phyloP scores from a whole-genome alignment of 805 yeast species.

The Candida jianshihensis region DNA sequence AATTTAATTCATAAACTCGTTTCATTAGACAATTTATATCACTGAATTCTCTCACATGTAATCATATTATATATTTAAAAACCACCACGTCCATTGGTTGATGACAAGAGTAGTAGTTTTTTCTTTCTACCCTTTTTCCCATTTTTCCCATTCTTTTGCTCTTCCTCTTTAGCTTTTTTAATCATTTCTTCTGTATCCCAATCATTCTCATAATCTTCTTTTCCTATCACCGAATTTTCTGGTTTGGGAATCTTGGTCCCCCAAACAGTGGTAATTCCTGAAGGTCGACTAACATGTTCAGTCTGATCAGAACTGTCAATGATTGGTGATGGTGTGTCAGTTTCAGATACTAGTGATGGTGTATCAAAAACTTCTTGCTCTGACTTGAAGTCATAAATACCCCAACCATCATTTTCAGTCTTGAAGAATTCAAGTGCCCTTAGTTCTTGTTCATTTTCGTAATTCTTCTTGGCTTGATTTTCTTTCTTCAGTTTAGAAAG shows the following conservation, averaged over 20 bases:
- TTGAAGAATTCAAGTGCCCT: conserved; percentile 53
- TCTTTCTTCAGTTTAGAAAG: conserved; percentile 46
- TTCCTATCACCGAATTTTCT: conserved; percentile 20
- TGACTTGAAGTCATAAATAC: conserved; percentile 26
- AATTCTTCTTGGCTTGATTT: conserved; percentile 50
- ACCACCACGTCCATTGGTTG: conserved; percentile 5
- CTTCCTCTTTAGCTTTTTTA: conserved; percentile 12
- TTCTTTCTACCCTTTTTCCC: conserved; percentile 17
- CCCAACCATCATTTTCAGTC: conserved; percentile 40
- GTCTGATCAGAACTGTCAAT: background rate
- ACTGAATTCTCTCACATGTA: background rate
- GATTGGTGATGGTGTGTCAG: conserved; percentile 17
- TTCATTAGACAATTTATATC: background rate
- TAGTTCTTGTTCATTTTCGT: conserved; percentile 51
- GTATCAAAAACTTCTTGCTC: too few species aligned
- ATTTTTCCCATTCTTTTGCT: conserved; percentile 2
- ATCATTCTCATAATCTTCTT: conserved; percentile 28
- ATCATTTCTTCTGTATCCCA: conserved; percentile 22
- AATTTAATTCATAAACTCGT: too few species aligned
- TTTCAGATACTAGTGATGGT: conserved; percentile 2
- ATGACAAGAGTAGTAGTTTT: conserved; percentile 12
- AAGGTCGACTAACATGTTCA: conserved; percentile 15
- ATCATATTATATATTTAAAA: background rate
- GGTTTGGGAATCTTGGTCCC: conserved; percentile 45
- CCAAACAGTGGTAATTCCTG: conserved; percentile 72